Conservation (phyloP, 108 stramenopile genomes). For the Schizochytrium sp. region DNA sequence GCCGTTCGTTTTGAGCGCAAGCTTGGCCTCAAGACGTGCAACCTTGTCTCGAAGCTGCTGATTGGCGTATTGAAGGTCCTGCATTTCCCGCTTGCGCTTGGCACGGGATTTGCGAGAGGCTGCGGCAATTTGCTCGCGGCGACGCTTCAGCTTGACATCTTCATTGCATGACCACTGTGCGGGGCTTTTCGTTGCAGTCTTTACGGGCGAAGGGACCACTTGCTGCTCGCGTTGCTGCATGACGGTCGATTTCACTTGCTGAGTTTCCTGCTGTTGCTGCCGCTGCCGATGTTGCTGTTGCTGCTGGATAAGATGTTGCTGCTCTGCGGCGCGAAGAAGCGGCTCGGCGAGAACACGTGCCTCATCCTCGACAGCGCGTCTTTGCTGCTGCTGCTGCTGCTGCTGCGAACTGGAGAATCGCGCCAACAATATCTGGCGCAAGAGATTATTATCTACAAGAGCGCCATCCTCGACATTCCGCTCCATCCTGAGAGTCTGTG, state of each 20-base stretch:
- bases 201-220: background rate
- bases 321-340: background rate
- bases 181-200: background rate
- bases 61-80: background rate
- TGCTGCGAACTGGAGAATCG: background rate
- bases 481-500: background rate
- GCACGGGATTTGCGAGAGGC: background rate
- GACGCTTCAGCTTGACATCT: background rate
- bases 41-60: background rate
- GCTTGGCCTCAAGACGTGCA: background rate
- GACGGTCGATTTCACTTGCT: background rate
- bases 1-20: background rate
- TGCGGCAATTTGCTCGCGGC: background rate
- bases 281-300: background rate
- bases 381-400: background rate
- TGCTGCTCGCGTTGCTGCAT: background rate
- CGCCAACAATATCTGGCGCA: background rate
- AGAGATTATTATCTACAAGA: background rate
- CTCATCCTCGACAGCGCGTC: background rate
- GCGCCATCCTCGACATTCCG: background rate
- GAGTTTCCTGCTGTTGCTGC: background rate
- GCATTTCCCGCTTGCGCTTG: constrained; percentile 5
- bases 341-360: background rate
- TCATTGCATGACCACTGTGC: background rate
- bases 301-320: background rate